Conservation (phyloP, 2,329 filamentous ascomycete genomes). For the Canariomyces notabilis region DNA sequence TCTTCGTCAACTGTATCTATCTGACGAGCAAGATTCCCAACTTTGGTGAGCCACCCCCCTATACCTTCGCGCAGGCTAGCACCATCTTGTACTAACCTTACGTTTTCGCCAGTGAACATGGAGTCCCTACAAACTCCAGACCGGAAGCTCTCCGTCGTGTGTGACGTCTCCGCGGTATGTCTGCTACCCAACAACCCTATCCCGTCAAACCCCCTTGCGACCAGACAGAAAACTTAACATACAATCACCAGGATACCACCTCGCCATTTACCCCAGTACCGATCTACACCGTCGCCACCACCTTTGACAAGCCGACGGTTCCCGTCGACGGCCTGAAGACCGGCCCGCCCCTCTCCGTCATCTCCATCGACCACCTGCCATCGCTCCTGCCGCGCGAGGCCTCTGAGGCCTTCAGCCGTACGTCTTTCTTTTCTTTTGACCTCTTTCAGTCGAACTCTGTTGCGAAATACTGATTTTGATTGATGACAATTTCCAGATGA, state of each 20-base stretch:
- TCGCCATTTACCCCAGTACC: constrained; percentile 25
- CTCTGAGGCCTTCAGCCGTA: constrained; percentile 68
- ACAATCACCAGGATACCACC: constrained; percentile 19
- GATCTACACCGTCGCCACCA: constrained; percentile 51
- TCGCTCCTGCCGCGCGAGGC: constrained; percentile 80
- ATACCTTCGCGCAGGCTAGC: no score
- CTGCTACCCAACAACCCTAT: constrained; percentile 53
- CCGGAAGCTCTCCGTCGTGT: constrained; percentile 73
- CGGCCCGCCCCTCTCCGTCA: constrained; percentile 63
- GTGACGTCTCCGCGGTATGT: constrained; percentile 72
- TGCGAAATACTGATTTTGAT: not conserved
- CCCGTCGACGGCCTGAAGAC: constrained; percentile 56
- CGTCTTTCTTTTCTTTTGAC: constrained; percentile 1
- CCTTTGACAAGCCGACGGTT: constrained; percentile 83
- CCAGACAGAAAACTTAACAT: not conserved
- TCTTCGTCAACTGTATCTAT: constrained; percentile 89
- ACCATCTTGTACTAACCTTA: no score
- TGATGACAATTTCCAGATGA: constrained; percentile 35
- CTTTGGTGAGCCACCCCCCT: constrained; percentile 43
- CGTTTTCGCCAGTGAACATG: constrained; percentile 47
- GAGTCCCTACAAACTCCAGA: constrained; percentile 61
- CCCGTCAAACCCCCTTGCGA: constrained; percentile 27
- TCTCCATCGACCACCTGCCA: constrained; percentile 83
- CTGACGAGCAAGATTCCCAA: constrained; percentile 68
- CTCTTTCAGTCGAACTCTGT: not conserved